Evolutionary conservation across 345 rosid species (phyloP).

Genomic region (Viola odorata): DNA sequence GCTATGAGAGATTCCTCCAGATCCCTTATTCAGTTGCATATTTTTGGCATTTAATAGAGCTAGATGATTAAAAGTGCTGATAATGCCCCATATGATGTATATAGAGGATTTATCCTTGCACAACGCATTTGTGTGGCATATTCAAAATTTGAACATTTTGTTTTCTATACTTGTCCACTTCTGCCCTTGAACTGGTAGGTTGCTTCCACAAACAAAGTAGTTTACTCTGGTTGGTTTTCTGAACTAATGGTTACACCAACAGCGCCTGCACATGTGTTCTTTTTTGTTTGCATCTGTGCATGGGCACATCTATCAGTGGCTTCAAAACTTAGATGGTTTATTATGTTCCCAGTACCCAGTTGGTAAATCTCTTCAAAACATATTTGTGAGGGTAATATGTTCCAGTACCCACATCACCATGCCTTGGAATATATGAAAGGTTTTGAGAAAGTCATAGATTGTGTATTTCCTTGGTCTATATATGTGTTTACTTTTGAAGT

Average conservation of each 20-base stretch:
- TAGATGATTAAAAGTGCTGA: neutral
- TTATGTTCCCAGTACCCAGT: no score
- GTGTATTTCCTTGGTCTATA: neutral
- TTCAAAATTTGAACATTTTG: neutral
- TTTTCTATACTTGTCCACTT: neutral
- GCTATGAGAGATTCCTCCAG: no score
- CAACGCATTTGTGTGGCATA: no score
- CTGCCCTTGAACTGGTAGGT: neutral
- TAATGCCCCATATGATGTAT: neutral
- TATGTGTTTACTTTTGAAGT: neutral
- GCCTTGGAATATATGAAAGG: neutral
- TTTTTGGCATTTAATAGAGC: neutral
- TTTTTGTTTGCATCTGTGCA: neutral
- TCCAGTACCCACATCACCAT: no score
- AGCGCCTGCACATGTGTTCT: neutral
- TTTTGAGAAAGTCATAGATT: conserved; percentile 1
- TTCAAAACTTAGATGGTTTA: no score
- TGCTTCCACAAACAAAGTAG: neutral
- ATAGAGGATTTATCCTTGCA: neutral
- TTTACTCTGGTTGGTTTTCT: neutral
- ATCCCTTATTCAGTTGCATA: neutral
- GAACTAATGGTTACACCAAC: neutral
- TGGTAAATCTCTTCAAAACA: no score
- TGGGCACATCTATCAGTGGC: no score
- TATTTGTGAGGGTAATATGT: no score